Base-by-base conservation (phyloP, 805 yeast species). In the Zygosaccharomyces pseudorouxii region DNA sequence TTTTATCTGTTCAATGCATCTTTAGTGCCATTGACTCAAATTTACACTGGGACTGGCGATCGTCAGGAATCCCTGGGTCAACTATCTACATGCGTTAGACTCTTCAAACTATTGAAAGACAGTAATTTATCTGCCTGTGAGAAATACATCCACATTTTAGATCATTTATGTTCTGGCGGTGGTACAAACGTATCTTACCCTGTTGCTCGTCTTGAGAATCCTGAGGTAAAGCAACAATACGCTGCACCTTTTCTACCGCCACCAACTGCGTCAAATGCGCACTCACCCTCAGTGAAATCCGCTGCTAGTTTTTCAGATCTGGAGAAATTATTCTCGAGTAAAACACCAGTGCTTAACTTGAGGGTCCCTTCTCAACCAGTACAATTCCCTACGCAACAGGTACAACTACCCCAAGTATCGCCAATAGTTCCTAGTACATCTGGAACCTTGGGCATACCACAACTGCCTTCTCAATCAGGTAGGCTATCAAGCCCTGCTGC, bases 1-100 rank as follows among this genome's bases (percentile, higher is more conserved):
- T 82, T 79, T 57, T 82, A 79, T 60, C 54, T 80, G 11, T 80
- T 81, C 64, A 86, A 82, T 60, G 85, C 86, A 1, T 75, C 78
- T 4, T 64, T 82, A 48, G 77, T 82, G 42, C 81, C 83, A 7
- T 72, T 80, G 29, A 71, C 75, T 5, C 36, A 41, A 8, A 23
- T 41, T 10, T 18, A 29, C 19, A 18, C 12, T 28, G 27, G 16
- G 12, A 12, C 16, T 3, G 16, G 27, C 11, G 23, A 14, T n/a
- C 16, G 27, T 16, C 35, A 41, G 36, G 44, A 41, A 5, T 18
- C 37, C n/a, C 10, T 18, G 36, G 9, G 12, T 18, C 44, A 41
- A 23, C 27, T 41, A 4, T 28, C 36, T 9, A 45, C 39, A 2
- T 18, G 27, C 27, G 18, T 45, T 7, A 45, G 35, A 18, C 20